A percentile compares a stretch with the other conserved stretches of the same genome.
Conservation (phyloP, 495 filamentous ascomycete genomes). For the Viridothelium virens region DNA sequence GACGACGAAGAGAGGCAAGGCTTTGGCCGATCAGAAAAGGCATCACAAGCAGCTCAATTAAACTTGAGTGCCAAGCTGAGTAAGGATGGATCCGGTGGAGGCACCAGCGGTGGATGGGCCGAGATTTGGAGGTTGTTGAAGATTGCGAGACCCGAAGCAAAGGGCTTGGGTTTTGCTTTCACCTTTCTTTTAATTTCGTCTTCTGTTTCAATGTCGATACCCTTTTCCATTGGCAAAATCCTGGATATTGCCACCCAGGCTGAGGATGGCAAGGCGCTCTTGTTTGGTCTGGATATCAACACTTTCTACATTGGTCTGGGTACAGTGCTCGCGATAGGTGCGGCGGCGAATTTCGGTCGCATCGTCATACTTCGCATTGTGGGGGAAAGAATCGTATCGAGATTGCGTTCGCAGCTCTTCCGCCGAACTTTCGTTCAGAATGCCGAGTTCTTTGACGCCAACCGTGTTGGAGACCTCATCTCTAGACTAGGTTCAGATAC, state of each 20-base stretch:
- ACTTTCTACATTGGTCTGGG: conserved; percentile 75
- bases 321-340: conserved; percentile 57
- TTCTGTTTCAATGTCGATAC: conserved; percentile 84
- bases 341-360: conserved; percentile 83
- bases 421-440: conserved; percentile 85
- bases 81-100: conserved; percentile 62
- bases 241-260: conserved; percentile 74
- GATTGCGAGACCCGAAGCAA: conserved; percentile 79
- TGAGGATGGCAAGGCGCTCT: conserved; percentile 40
- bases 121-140: conserved; percentile 84
- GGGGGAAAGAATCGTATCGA: conserved; percentile 85
- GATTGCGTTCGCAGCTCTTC: conserved; percentile 83
- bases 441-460: conserved; percentile 98
- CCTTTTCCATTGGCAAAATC: conserved; percentile 92
- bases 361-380: conserved; percentile 93
- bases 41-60: conserved; percentile 76
- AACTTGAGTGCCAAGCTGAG: conserved; percentile 80
- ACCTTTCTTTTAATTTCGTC: conserved; percentile 79
- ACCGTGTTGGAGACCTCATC: conserved; percentile 91
- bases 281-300: conserved; percentile 65
- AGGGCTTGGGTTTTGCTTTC: conserved; percentile 71
- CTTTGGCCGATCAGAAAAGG: conserved; percentile 67
- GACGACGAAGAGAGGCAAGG: conserved; percentile 49
- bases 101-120: conserved; percentile 47
- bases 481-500: conserved; percentile 92